Evolutionary conservation across 2,329 filamentous ascomycete species (phyloP).

Genomic region (Hortaea werneckii): DNA sequence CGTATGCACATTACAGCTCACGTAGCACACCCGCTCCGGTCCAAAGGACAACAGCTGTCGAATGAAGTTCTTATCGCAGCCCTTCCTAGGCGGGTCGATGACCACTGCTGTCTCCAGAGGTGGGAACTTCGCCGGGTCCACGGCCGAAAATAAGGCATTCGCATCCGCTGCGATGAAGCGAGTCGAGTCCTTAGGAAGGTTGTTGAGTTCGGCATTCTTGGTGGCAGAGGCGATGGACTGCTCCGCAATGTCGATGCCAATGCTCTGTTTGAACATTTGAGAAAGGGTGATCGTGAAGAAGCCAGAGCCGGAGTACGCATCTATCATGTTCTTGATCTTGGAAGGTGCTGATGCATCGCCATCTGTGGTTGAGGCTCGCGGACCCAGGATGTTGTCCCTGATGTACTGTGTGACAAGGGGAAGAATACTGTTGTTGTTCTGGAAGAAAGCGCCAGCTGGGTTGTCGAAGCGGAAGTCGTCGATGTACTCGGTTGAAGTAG

Average conservation of each 20-base stretch:
- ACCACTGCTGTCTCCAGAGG: constrained; percentile 82
- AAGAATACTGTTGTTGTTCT: constrained; percentile 99
- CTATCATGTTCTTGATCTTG: constrained; percentile 75
- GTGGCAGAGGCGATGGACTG: constrained; percentile 70
- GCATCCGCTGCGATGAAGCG: constrained; percentile 87
- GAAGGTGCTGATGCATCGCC: constrained; percentile 11
- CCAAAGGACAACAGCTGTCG: constrained; percentile 67
- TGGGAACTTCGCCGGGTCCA: constrained; percentile 49
- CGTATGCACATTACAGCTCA: constrained; percentile 96
- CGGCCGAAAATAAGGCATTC: constrained; percentile 64
- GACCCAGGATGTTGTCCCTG: constrained; percentile 62
- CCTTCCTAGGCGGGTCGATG: constrained; percentile 92
- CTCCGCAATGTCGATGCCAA: constrained; percentile 82
- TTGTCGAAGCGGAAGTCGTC: constrained; percentile 78
- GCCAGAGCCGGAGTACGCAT: constrained; percentile 94
- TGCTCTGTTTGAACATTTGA: constrained; percentile 64
- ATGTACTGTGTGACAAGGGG: constrained; percentile 79
- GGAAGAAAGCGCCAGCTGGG: constrained; percentile 91
- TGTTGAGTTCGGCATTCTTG: constrained; percentile 68
- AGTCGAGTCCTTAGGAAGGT: constrained; percentile 56
- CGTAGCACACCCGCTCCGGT: constrained; percentile 76
- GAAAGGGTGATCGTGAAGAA: constrained; percentile 95
- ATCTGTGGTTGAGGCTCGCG: constrained; percentile 15
- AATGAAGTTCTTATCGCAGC: constrained; percentile 79
- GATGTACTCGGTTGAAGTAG: constrained; percentile 76